Evolutionary conservation across 805 yeast species (phyloP).

Genomic region (Candida boidinii): DNA sequence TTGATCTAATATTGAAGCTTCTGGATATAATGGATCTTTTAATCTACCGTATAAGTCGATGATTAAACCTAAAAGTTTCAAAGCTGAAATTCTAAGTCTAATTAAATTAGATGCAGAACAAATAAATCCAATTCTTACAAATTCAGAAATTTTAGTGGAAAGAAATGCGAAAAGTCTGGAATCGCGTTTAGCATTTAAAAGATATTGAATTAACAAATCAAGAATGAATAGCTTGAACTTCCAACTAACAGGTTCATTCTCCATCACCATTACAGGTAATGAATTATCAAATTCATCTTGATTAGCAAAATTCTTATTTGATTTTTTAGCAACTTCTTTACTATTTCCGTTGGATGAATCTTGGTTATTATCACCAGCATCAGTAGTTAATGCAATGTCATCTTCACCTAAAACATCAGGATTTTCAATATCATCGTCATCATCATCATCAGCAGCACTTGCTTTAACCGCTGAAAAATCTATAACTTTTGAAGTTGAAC

Average conservation of each 20-base stretch:
- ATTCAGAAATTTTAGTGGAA: conserved; percentile 43
- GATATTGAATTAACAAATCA: conserved; percentile 34
- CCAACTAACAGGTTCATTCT: conserved; percentile 49
- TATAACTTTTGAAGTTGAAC: conserved; percentile 1
- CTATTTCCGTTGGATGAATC: conserved; percentile 2
- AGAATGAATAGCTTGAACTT: conserved; percentile 42
- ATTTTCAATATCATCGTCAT: conserved; percentile 14
- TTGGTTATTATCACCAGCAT: conserved; percentile 4
- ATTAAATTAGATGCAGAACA: conserved; percentile 70
- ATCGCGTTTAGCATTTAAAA: conserved; percentile 31
- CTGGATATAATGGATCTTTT: conserved; percentile 66
- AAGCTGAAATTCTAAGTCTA: conserved; percentile 54
- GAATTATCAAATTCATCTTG: background rate
- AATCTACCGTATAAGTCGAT: conserved; percentile 51
- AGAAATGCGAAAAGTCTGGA: conserved; percentile 30
- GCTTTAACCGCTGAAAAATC: conserved; percentile 1
- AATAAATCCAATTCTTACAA: conserved; percentile 70
- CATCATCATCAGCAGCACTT: conserved; percentile 6
- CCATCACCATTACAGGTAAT: too few relatives aligned
- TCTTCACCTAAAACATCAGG: conserved; percentile 10
- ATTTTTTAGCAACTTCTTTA: background rate
- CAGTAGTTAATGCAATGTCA: conserved; percentile 10
- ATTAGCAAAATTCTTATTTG: conserved; percentile 1
- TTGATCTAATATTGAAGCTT: conserved; percentile 69
- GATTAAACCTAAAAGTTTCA: conserved; percentile 55